phyloP scores from a whole-genome alignment of 1,284 basidiomycete genomes.

The Puccinia novopanici region DNA sequence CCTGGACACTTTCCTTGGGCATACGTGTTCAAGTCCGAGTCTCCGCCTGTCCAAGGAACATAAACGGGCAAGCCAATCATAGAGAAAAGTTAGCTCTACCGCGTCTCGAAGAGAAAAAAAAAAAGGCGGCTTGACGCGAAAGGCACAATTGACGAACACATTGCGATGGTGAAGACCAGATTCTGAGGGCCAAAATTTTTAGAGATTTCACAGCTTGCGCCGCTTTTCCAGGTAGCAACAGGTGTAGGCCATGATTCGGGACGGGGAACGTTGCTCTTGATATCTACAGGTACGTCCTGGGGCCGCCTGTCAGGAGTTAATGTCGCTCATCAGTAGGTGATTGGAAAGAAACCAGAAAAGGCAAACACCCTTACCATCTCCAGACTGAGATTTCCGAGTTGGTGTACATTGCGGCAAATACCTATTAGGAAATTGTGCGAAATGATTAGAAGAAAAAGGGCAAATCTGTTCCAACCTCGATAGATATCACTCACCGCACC shows the following conservation, averaged over 20 bases:
- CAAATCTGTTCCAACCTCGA: neutral
- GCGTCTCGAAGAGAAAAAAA: neutral
- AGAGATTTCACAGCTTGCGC: constrained; percentile 20
- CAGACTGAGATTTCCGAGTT: constrained; percentile 31
- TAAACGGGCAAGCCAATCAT: neutral
- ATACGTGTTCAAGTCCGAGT: constrained; percentile 39
- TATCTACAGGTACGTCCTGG: constrained; percentile 16
- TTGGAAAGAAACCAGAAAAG: neutral
- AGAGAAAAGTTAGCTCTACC: neutral
- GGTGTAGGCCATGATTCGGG: constrained; percentile 32
- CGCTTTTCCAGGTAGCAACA: constrained; percentile 28
- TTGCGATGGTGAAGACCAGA: constrained; percentile 29
- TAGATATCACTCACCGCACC: constrained; percentile 17
- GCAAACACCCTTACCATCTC: constrained; percentile 9
- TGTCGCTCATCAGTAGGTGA: neutral
- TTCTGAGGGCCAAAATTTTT: constrained; percentile 37
- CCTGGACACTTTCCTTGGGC: constrained; percentile 36
- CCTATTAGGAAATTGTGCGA: neutral
- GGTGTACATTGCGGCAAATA: constrained; percentile 31
- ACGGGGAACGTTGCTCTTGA: neutral
- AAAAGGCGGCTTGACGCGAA: neutral
- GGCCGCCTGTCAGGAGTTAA: neutral
- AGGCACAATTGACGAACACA: constrained; percentile 16
- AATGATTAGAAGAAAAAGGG: neutral
- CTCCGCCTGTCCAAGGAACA: constrained; percentile 16